Base-by-base conservation (phyloP, 768 basidiomycete species). In the Termitomyces sp. region DNA sequence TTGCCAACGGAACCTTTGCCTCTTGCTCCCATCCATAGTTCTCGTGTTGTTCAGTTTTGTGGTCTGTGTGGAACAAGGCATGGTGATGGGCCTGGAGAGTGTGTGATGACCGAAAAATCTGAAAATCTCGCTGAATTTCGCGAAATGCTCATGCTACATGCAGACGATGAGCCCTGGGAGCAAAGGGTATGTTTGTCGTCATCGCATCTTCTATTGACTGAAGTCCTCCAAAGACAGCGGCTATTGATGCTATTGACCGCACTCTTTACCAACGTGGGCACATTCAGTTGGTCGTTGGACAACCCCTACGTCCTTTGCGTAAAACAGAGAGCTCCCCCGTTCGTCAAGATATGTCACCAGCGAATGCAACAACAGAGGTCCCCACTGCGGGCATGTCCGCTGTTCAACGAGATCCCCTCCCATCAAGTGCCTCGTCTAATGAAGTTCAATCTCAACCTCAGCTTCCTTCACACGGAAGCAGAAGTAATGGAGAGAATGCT, bases 91-190 rank as follows among this genome's bases (percentile, higher is more conserved):
- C 65, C 67, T 10, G 75, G 75, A 32, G 67, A 78, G 58, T 93
- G 91, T 68, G 69, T 68, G 29, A 90, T 93, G 91, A 84, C 83
- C 7, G 80, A 86, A 29, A 78, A 74, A 54, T 84, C 88, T 17
- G 80, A 84, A 59, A 84, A 91, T 69, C 77, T 93, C 25, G 81
- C 83, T 12, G 85, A 89, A 66, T 92, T 85, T 67, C 83, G 91
- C 48, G 77, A 81, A 50, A 86, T 91, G 75, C 72, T 92, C 42
- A 72, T 92, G 63, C 71, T 82, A 34, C 79, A 88, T 63, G 77
- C 81, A n/a, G 80, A 82, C 15, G 85, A 86, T 65, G 91, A 93
- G 65, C 77, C 88, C 48, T 79, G 82, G 67, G 85, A 88, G 69
- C 78, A 81, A 42, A 77, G 89, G 66, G 91, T 90, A 72, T 34